A percentile compares a stretch with the other conserved stretches of the same genome.
phyloP scores from a whole-genome alignment of 345 rosid genomes.

The Acer yangbiense region DNA sequence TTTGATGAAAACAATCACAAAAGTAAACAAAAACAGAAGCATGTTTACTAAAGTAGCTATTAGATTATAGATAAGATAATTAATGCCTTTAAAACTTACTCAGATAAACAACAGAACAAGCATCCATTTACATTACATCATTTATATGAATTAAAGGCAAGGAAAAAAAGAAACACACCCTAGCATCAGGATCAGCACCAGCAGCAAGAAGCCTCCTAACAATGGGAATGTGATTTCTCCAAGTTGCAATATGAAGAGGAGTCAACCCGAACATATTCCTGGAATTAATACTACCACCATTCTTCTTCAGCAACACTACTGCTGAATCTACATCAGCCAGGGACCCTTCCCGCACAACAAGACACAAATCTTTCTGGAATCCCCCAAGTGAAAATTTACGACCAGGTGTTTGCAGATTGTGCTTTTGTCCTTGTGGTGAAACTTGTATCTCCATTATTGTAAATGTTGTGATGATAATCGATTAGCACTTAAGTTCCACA shows the following conservation, averaged over 20 bases:
- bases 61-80: background rate
- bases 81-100: background rate
- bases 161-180: conserved; percentile 59
- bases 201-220: conserved; percentile 84
- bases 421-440: conserved; percentile 70
- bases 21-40: no score
- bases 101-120: background rate
- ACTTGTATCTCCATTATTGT: conserved; percentile 49
- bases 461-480: background rate
- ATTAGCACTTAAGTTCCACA: conserved; percentile 15
- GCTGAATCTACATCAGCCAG: conserved; percentile 82
- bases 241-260: conserved; percentile 84
- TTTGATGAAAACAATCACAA: background rate
- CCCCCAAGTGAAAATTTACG: conserved; percentile 49
- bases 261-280: conserved; percentile 80
- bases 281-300: conserved; percentile 70
- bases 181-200: conserved; percentile 98
- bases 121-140: conserved; percentile 1
- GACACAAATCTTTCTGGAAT: conserved; percentile 73
- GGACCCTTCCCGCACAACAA: conserved; percentile 75
- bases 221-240: conserved; percentile 96
- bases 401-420: conserved; percentile 41
- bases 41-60: background rate
- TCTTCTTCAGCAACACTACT: conserved; percentile 69
- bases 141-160: conserved; percentile 5